Percentiles rank a stretch among this genome's conserved stretches.
Evolutionary conservation across 2,329 filamentous ascomycete species (phyloP).

Genomic region (Gaeumannomyces sp.): DNA sequence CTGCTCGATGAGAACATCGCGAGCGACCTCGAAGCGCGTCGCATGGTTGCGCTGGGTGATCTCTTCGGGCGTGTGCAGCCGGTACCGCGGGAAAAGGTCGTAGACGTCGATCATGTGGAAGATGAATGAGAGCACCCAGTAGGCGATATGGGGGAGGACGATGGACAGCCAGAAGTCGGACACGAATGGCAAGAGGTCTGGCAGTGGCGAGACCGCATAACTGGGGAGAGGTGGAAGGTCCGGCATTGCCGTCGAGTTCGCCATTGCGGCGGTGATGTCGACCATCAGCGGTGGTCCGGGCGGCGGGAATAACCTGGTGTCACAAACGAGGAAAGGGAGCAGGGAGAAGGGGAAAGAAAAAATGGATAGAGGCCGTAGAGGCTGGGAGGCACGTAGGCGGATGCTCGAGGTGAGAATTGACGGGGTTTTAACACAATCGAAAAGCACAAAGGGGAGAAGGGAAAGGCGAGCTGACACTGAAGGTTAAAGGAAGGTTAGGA

Average conservation of each 20-base stretch:
- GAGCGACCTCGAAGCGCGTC: slow-evolving; percentile 74
- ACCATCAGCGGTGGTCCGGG: slow-evolving; percentile 27
- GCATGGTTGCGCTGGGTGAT: slow-evolving; percentile 83
- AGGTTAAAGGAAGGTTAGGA: not conserved
- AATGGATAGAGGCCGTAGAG: not conserved
- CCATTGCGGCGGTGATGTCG: slow-evolving; percentile 35
- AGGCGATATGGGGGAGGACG: slow-evolving; percentile 70
- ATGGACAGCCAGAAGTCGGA: slow-evolving; percentile 77
- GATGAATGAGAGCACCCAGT: slow-evolving; percentile 79
- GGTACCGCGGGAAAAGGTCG: slow-evolving; percentile 84
- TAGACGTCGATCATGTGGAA: slow-evolving; percentile 84
- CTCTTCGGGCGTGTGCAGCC: slow-evolving; percentile 90
- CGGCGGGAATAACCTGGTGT: not conserved
- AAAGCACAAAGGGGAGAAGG: not conserved
- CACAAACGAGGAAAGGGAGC: slow-evolving; percentile 2
- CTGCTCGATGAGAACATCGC: slow-evolving; percentile 89
- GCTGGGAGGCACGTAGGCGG: not conserved
- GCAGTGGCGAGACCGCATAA: slow-evolving; percentile 67
- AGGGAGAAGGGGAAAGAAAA: not conserved
- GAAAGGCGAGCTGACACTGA: not conserved
- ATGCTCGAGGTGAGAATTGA: not conserved
- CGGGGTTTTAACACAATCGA: not conserved
- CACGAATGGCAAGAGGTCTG: slow-evolving; percentile 68
- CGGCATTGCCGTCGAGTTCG: slow-evolving; percentile 48
- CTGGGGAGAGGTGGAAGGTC: slow-evolving; percentile 77